A percentile compares a stretch with the other conserved stretches of the same genome.
phyloP scores from a whole-genome alignment of 495 filamentous ascomycete species.

The Penicillium mononematosum region DNA sequence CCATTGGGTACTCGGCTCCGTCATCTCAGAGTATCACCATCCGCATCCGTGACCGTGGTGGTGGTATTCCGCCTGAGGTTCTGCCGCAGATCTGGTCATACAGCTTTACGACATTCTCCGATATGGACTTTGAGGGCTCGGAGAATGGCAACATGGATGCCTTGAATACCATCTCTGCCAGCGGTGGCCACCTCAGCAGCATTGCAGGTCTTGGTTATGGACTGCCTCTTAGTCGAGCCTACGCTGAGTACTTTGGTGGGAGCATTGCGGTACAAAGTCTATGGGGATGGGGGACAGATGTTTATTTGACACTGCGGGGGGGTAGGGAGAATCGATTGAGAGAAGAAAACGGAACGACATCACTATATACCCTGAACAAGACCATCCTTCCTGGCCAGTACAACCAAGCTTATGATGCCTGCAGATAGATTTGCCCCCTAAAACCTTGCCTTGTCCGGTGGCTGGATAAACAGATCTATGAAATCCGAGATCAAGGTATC shows the following conservation, averaged over 20 bases:
- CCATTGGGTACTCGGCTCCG: constrained; percentile 42
- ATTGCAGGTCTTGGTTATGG: constrained; percentile 95
- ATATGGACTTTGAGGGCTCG: constrained; percentile 47
- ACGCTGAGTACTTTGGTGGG: constrained; percentile 97
- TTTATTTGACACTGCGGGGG: constrained; percentile 83
- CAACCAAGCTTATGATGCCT: background rate
- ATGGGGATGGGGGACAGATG: constrained; percentile 91
- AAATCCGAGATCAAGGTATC: constrained; percentile 70
- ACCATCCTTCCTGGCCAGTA: background rate
- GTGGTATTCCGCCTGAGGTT: constrained; percentile 81
- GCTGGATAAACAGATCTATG: constrained; percentile 60
- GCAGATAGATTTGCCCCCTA: constrained; percentile 7
- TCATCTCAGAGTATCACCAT: constrained; percentile 87
- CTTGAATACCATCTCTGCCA: constrained; percentile 67
- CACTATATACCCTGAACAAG: constrained; percentile 7
- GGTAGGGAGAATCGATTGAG: constrained; percentile 63
- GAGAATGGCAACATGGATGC: constrained; percentile 59
- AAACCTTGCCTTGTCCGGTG: constrained; percentile 8
- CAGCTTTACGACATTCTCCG: constrained; percentile 89
- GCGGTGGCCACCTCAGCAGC: constrained; percentile 64
- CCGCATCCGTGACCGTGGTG: constrained; percentile 90
- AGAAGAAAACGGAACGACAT: background rate
- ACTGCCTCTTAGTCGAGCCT: constrained; percentile 84
- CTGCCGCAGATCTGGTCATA: constrained; percentile 92
- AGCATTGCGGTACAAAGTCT: constrained; percentile 92